These are phyloP conservation scores for Graphilbum sp. DNA, from an alignment of 2,329 filamentous ascomycete species.

Conservation along the genomic window DNA sequence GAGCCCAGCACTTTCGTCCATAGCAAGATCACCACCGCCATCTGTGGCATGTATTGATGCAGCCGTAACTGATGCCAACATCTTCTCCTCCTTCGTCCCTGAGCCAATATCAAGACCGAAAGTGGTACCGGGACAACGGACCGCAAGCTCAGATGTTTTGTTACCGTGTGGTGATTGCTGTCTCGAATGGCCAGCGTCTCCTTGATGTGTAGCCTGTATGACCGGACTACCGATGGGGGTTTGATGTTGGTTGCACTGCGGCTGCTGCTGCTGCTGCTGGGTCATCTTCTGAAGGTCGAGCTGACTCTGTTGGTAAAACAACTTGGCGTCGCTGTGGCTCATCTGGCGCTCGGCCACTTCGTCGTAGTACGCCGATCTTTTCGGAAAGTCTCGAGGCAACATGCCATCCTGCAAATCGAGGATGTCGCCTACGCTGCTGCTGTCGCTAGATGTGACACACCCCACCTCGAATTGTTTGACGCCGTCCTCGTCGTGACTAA, in stretches of 20 bases:
- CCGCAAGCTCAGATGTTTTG: not conserved
- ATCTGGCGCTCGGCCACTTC: slow-evolving; percentile 86
- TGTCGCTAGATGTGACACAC: not conserved
- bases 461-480: not conserved
- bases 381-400: slow-evolving; percentile 42
- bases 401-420: slow-evolving; percentile 33
- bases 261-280: slow-evolving; percentile 17
- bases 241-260: slow-evolving; percentile 20
- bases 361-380: slow-evolving; percentile 79
- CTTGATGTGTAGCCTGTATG: slow-evolving; percentile 12
- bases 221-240: slow-evolving; percentile 31
- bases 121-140: not conserved
- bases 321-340: slow-evolving; percentile 84
- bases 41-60: not conserved
- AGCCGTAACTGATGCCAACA: not conserved
- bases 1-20: not conserved
- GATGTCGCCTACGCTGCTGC: not conserved
- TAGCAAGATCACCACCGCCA: not conserved
- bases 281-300: slow-evolving; percentile 31
- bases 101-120: not conserved
- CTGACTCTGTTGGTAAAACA: slow-evolving; percentile 87
- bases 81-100: not conserved
- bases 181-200: slow-evolving; percentile 2
- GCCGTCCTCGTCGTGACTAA: not conserved
- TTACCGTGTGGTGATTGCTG: slow-evolving; percentile 6